phyloP scores from a whole-genome alignment of 768 basidiomycete genomes.

The Termitomyces sp. region DNA sequence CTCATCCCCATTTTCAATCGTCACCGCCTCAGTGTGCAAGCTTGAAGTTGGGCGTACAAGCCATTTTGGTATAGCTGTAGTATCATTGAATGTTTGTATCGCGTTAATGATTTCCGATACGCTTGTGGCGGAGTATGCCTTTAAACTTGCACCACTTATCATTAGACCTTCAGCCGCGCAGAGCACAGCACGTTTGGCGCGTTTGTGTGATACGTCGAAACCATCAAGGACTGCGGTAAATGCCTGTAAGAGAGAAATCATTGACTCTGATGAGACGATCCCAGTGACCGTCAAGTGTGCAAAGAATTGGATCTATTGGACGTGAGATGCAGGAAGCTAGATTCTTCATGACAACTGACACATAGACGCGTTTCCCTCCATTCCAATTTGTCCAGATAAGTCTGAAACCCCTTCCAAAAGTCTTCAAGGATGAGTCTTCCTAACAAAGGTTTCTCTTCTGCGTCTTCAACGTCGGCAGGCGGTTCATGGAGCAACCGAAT shows the following conservation, averaged over 20 bases:
- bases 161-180: slow-evolving; percentile 82
- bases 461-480: slow-evolving; percentile 28
- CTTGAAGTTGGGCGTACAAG: slow-evolving; percentile 61
- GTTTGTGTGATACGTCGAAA: slow-evolving; percentile 82
- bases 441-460: slow-evolving; percentile 41
- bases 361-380: slow-evolving; percentile 90
- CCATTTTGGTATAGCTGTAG: slow-evolving; percentile 52
- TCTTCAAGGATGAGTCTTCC: slow-evolving; percentile 81
- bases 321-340: neutral
- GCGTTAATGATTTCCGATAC: slow-evolving; percentile 67
- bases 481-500: slow-evolving; percentile 64
- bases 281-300: slow-evolving; percentile 79
- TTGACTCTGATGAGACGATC: slow-evolving; percentile 72
- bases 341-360: slow-evolving; percentile 44
- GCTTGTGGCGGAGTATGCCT: slow-evolving; percentile 53
- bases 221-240: slow-evolving; percentile 87
- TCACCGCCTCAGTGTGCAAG: slow-evolving; percentile 40
- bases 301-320: slow-evolving; percentile 83
- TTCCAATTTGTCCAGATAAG: slow-evolving; percentile 81
- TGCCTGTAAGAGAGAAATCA: slow-evolving; percentile 77
- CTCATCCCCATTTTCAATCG: slow-evolving; percentile 58
- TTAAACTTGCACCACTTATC: slow-evolving; percentile 68
- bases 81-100: slow-evolving; percentile 69
- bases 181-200: slow-evolving; percentile 75
- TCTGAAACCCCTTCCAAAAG: slow-evolving; percentile 88